Percentiles rank a stretch among this genome's conserved stretches.
Evolutionary conservation across 495 filamentous ascomycete genomes (phyloP).

Genomic region (Penicillium maclennaniae): DNA sequence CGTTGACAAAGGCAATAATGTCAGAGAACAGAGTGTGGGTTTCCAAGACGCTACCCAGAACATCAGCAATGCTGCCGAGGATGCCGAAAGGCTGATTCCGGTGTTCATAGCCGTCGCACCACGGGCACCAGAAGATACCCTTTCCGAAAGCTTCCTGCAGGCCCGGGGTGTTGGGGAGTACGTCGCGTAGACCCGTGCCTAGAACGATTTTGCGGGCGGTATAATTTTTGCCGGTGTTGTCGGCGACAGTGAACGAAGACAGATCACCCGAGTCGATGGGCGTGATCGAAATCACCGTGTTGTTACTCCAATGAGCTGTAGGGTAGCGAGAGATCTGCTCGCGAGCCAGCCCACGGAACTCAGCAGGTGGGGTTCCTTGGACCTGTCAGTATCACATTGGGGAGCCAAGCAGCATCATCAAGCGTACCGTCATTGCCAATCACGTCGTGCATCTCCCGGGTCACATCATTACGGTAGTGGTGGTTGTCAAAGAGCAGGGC

Average conservation of each 20-base stretch:
- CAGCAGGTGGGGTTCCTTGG: conserved; percentile 47
- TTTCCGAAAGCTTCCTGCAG: conserved; percentile 50
- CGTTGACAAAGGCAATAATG: conserved; percentile 51
- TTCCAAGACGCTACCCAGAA: conserved; percentile 43
- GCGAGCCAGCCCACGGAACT: conserved; percentile 50
- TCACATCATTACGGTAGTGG: conserved; percentile 53
- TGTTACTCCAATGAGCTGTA: conserved; percentile 46
- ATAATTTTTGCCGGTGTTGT: conserved; percentile 28
- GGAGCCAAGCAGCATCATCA: neutral
- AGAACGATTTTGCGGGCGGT: conserved; percentile 52
- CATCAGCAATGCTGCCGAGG: conserved; percentile 41
- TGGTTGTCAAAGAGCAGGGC: conserved; percentile 53
- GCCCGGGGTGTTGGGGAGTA: conserved; percentile 51
- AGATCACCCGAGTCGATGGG: conserved; percentile 27
- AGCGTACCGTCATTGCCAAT: conserved; percentile 52
- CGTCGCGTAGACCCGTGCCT: conserved; percentile 51
- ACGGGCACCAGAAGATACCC: conserved; percentile 59
- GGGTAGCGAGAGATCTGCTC: conserved; percentile 48
- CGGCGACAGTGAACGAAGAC: conserved; percentile 42
- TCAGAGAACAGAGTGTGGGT: conserved; percentile 43
- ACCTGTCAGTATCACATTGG: neutral
- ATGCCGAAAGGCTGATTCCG: conserved; percentile 53
- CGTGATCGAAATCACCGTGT: conserved; percentile 44
- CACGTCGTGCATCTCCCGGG: conserved; percentile 56
- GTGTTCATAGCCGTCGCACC: conserved; percentile 61